A percentile compares a stretch with the other conserved stretches of the same genome.
These are phyloP conservation scores for Metschnikowia amazonensis DNA, from an alignment of 805 yeast genomes.

Conservation along the genomic window DNA sequence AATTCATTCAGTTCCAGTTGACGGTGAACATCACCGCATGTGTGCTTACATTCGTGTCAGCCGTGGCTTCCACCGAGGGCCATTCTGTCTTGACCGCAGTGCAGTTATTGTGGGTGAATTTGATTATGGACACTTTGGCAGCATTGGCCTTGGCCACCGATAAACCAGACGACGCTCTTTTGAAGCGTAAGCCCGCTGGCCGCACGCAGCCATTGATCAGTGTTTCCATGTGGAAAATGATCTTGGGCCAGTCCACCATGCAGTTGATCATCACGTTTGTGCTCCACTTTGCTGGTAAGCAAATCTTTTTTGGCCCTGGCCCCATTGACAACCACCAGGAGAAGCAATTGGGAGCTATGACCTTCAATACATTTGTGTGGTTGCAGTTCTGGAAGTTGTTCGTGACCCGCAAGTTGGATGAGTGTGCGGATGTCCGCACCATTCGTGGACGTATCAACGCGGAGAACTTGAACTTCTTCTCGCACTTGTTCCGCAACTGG, in stretches of 20 bases:
- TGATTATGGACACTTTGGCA: slow-evolving; percentile 97
- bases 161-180: slow-evolving; percentile 80
- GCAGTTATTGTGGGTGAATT: slow-evolving; percentile 93
- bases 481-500: slow-evolving; percentile 75
- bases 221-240: slow-evolving; percentile 98
- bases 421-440: slow-evolving; percentile 63
- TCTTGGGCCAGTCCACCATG: slow-evolving; percentile 74
- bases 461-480: slow-evolving; percentile 75
- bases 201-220: slow-evolving; percentile 76
- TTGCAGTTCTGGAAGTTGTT: slow-evolving; percentile 91
- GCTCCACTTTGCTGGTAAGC: slow-evolving; percentile 73
- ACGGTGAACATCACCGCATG: slow-evolving; percentile 98
- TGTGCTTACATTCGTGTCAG: slow-evolving; percentile 85
- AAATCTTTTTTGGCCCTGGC: slow-evolving; percentile 47
- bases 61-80: slow-evolving; percentile 78
- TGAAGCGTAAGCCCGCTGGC: slow-evolving; percentile 81
- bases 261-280: slow-evolving; percentile 79
- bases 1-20: slow-evolving; percentile 92
- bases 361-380: slow-evolving; percentile 97
- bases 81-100: slow-evolving; percentile 93
- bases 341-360: slow-evolving; percentile 71
- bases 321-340: slow-evolving; percentile 41
- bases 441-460: slow-evolving; percentile 56
- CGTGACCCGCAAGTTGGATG: slow-evolving; percentile 87
- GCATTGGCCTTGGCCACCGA: slow-evolving; percentile 97